phyloP scores from a whole-genome alignment of 148 eudicot genomes.

The Dysphania ambrosioides region DNA sequence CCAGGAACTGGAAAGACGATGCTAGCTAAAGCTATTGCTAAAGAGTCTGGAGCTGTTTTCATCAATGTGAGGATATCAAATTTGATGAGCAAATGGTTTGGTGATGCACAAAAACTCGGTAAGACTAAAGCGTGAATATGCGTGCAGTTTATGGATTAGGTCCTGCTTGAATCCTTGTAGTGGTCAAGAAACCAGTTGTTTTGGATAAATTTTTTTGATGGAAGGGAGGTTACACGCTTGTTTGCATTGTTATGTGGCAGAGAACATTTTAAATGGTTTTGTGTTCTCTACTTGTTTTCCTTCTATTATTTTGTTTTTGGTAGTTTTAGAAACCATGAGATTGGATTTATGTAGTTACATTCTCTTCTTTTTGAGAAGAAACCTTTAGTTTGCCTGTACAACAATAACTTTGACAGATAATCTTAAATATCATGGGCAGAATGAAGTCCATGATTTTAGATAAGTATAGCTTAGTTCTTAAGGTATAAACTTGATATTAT shows the following conservation, averaged over 20 bases:
- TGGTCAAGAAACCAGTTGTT: neutral
- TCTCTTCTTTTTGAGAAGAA: neutral
- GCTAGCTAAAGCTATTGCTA: slow-evolving; percentile 99
- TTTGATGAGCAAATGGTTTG: slow-evolving; percentile 98
- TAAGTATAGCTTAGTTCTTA: neutral
- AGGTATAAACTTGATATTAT: neutral
- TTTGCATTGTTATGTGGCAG: neutral
- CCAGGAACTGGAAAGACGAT: slow-evolving; percentile 98
- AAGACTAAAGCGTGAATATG: slow-evolving; percentile 18
- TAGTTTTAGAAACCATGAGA: neutral
- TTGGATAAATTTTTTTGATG: neutral
- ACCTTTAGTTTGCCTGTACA: neutral
- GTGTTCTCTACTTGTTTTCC: neutral
- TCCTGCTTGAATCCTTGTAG: neutral
- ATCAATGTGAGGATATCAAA: slow-evolving; percentile 88
- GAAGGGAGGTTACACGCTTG: neutral
- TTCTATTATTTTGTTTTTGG: neutral
- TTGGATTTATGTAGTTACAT: neutral
- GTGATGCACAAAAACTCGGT: slow-evolving; percentile 98
- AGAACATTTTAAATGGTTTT: neutral
- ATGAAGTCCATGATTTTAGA: neutral
- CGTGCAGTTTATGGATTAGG: neutral
- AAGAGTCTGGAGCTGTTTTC: slow-evolving; percentile 95
- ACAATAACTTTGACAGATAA: neutral
- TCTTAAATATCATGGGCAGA: neutral